Evolutionary conservation across 2,329 filamentous ascomycete genomes (phyloP).

Genomic region (Cladobotryum mycophilum): DNA sequence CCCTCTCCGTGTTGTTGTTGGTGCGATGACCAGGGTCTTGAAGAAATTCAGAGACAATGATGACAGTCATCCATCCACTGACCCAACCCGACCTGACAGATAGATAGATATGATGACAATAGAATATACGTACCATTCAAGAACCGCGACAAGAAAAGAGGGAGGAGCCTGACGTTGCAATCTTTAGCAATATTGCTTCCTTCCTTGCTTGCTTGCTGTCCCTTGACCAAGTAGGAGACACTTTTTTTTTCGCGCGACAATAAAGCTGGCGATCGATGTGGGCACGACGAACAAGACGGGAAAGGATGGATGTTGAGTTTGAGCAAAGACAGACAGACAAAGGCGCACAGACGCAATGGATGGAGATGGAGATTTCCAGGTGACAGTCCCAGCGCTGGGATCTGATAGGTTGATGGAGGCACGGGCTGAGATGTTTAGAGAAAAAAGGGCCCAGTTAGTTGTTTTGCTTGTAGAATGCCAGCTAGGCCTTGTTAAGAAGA

Average conservation of each 20-base stretch:
- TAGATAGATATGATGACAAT: neutral
- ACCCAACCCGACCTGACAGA: too few species aligned
- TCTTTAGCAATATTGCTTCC: neutral
- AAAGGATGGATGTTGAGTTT: conserved; percentile 5
- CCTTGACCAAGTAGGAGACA: neutral
- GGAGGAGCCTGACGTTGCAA: neutral
- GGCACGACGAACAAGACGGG: neutral
- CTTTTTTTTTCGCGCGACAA: conserved; percentile 5
- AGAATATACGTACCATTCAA: conserved; percentile 12
- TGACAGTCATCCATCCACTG: neutral
- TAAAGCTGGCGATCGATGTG: conserved; percentile 13
- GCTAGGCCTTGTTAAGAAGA: too few species aligned
- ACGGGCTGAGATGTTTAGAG: neutral
- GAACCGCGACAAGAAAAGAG: neutral
- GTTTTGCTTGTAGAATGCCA: too few species aligned
- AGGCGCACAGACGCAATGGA: conserved; percentile 11
- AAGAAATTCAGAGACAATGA: neutral
- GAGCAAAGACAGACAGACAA: neutral
- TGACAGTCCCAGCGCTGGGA: conserved; percentile 1
- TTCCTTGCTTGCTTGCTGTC: too few species aligned
- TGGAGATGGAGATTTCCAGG: neutral
- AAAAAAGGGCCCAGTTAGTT: too few species aligned
- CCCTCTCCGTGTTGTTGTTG: neutral
- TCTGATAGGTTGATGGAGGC: conserved; percentile 9
- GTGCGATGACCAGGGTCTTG: neutral